Conservation (phyloP, 2,329 filamentous ascomycete species). For the Purpureocillium takamizusanense region DNA sequence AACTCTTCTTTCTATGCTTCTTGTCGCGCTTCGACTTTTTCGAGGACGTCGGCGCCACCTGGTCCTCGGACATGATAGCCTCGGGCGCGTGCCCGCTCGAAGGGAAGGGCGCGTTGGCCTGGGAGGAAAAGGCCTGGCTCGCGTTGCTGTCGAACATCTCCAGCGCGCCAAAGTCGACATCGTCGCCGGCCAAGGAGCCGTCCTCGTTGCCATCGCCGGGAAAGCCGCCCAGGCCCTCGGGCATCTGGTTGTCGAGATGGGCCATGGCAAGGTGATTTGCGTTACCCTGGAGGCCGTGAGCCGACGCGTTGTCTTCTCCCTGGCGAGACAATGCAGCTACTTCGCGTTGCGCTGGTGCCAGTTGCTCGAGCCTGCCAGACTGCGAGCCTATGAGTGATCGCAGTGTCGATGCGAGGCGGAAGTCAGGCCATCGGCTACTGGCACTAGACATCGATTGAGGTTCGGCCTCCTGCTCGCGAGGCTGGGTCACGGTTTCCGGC, state of each 20-base stretch:
- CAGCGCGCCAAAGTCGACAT: constrained; percentile 24
- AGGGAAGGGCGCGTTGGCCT: constrained; percentile 10
- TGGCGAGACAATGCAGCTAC: no score
- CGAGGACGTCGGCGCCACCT: constrained; percentile 7
- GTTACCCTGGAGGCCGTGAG: constrained; percentile 10
- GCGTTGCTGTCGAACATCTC: constrained; percentile 30
- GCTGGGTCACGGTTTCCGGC: constrained; percentile 9
- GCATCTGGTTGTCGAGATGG: neutral
- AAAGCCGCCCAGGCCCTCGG: constrained; percentile 16
- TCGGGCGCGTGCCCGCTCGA: constrained; percentile 14
- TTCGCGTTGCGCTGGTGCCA: no score
- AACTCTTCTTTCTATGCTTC: constrained; percentile 7
- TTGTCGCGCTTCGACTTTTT: constrained; percentile 22
- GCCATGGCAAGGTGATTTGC: constrained; percentile 4
- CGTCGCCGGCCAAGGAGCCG: constrained; percentile 11
- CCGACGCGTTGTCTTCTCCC: no score
- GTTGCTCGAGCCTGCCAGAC: constrained; percentile 14
- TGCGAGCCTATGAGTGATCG: constrained; percentile 19
- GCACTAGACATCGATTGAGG: constrained; percentile 13
- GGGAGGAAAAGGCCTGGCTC: constrained; percentile 20
- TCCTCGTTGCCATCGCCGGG: constrained; percentile 13
- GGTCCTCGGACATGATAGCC: constrained; percentile 18
- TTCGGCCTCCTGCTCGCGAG: constrained; percentile 5
- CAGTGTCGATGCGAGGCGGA: constrained; percentile 21
- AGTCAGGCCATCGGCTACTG: constrained; percentile 22